Percentiles rank a stretch among this genome's conserved stretches.
phyloP scores from a whole-genome alignment of 805 yeast species.

The Wickerhamiella spandovensis region DNA sequence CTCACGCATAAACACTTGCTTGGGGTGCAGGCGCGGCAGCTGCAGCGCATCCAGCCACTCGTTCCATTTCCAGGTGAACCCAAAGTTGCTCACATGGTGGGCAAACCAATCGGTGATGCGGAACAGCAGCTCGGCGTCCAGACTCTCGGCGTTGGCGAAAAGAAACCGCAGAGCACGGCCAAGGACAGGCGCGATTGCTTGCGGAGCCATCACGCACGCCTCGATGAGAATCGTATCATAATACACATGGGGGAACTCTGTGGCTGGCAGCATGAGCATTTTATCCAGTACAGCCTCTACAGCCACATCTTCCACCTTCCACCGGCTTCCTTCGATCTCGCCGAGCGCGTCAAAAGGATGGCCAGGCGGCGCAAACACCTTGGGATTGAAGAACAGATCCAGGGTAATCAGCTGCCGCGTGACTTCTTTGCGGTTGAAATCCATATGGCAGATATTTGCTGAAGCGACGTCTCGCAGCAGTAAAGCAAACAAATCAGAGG shows the following conservation, averaged over 20 bases:
- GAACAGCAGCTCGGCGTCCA: constrained; percentile 65
- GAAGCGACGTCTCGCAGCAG: constrained; percentile 60
- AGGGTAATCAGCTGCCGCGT: constrained; percentile 69
- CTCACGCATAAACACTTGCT: constrained; percentile 57
- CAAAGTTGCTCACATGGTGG: constrained; percentile 83
- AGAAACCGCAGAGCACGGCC: constrained; percentile 84
- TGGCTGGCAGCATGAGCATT: constrained; percentile 58
- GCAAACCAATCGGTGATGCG: constrained; percentile 84
- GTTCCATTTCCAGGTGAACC: constrained; percentile 94
- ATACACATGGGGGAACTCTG: constrained; percentile 58
- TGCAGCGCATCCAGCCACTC: constrained; percentile 59
- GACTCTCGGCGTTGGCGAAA: constrained; percentile 47
- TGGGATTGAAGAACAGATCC: constrained; percentile 55
- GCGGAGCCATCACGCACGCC: constrained; percentile 70
- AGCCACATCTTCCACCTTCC: constrained; percentile 85
- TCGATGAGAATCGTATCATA: constrained; percentile 76
- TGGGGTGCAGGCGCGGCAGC: constrained; percentile 49
- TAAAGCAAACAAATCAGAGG: constrained; percentile 39
- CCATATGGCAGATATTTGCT: constrained; percentile 67
- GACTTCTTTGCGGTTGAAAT: constrained; percentile 79
- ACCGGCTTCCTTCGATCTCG: constrained; percentile 43
- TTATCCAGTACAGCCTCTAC: constrained; percentile 69
- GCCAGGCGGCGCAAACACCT: constrained; percentile 59
- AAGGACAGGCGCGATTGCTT: constrained; percentile 82
- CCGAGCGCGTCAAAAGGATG: constrained; percentile 60